Evolutionary conservation across 2,329 filamentous ascomycete species (phyloP).

Genomic region (Nemania sp.): DNA sequence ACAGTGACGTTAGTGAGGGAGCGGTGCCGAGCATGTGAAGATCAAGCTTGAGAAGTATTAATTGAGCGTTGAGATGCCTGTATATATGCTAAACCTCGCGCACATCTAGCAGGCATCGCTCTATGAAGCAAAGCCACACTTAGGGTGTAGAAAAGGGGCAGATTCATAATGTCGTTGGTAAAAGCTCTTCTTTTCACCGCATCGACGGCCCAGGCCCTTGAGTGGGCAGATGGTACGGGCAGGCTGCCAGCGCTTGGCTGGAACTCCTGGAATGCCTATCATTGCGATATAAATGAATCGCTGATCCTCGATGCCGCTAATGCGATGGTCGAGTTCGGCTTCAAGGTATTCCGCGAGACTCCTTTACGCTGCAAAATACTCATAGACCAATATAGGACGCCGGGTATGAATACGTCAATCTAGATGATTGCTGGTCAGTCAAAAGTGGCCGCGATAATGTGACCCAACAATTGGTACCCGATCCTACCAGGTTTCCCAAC

Average conservation of each 20-base stretch:
- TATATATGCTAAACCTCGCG: too few species aligned
- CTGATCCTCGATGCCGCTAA: slow-evolving; percentile 53
- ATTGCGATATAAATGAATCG: slow-evolving; percentile 53
- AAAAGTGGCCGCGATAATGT: slow-evolving; percentile 46
- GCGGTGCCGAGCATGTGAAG: not conserved
- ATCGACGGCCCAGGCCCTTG: slow-evolving; percentile 18
- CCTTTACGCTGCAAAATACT: not conserved
- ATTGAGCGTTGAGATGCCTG: not conserved
- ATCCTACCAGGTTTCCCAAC: slow-evolving; percentile 57
- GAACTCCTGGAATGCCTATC: slow-evolving; percentile 58
- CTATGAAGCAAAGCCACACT: not conserved
- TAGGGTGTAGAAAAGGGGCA: not conserved
- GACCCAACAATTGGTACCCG: slow-evolving; percentile 50
- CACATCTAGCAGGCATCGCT: not conserved
- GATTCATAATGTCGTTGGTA: not conserved
- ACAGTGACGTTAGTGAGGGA: not conserved
- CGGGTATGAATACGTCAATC: slow-evolving; percentile 62
- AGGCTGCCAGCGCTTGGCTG: slow-evolving; percentile 49
- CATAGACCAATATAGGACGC: slow-evolving; percentile 48
- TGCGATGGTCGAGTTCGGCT: slow-evolving; percentile 44
- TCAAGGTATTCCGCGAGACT: slow-evolving; percentile 38
- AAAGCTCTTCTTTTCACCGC: slow-evolving; percentile 7
- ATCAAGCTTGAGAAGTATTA: not conserved
- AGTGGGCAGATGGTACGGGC: slow-evolving; percentile 25
- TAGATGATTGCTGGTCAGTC: slow-evolving; percentile 65